These are phyloP conservation scores for Salix purpurea DNA, from an alignment of 345 rosid species.

Conservation along the genomic window DNA sequence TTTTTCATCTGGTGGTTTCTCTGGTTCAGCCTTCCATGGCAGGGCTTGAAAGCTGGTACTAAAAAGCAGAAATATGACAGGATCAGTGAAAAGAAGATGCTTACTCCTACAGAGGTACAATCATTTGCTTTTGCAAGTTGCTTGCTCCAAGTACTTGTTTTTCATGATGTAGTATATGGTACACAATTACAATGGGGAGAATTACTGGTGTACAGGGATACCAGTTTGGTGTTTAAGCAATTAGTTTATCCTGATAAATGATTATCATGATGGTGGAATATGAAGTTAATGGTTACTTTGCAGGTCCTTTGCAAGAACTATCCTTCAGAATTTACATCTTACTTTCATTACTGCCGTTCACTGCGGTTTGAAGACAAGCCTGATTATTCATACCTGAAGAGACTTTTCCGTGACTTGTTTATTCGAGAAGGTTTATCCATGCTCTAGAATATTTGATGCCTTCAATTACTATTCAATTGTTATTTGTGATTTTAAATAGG, in stretches of 20 bases:
- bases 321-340: constrained; percentile 85
- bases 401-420: constrained; percentile 89
- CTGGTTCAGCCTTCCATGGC: constrained; percentile 89
- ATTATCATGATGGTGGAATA: neutral
- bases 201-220: neutral
- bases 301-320: constrained; percentile 85
- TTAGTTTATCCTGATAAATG: neutral
- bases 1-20: constrained; percentile 13
- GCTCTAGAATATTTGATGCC: neutral
- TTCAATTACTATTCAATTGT: neutral
- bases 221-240: neutral
- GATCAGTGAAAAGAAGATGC: constrained; percentile 92
- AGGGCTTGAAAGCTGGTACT: constrained; percentile 88
- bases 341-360: constrained; percentile 92
- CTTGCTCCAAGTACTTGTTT: neutral
- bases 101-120: constrained; percentile 79
- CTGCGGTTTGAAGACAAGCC: constrained; percentile 93
- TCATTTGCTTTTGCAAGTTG: neutral
- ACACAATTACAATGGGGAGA: neutral
- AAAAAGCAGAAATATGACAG: constrained; percentile 98
- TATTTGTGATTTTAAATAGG: neutral
- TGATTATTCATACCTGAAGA: constrained; percentile 87
- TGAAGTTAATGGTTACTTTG: constrained; percentile 1
- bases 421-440: constrained; percentile 67
- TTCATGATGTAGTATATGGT: neutral